These are phyloP conservation scores for Metahyphopichia silvanorum DNA, from an alignment of 805 yeast species.

Conservation along the genomic window DNA sequence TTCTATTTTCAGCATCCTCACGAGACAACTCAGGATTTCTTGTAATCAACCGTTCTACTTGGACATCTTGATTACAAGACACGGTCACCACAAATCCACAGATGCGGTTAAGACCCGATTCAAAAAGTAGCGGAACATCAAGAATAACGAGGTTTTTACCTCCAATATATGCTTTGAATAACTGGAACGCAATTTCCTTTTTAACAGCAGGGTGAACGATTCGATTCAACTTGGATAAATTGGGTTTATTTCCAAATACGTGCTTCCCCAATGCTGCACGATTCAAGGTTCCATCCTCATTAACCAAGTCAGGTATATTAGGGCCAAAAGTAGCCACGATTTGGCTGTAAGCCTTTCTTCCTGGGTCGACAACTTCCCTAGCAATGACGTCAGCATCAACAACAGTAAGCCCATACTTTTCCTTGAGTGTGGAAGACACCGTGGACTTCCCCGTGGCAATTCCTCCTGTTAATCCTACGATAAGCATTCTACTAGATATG, in stretches of 20 bases:
- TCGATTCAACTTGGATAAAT: conserved; percentile 58
- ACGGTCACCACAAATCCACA: conserved; percentile 76
- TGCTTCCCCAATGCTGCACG: conserved; percentile 72
- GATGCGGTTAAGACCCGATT: conserved; percentile 62
- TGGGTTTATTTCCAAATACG: conserved; percentile 68
- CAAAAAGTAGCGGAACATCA: conserved; percentile 90
- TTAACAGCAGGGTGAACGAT: conserved; percentile 89
- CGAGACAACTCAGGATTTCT: conserved; percentile 66
- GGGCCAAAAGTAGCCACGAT: conserved; percentile 60
- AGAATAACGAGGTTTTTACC: conserved; percentile 63
- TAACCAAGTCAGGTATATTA: conserved; percentile 49
- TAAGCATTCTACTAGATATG: conserved; percentile 52
- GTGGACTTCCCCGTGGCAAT: conserved; percentile 97
- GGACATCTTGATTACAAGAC: conserved; percentile 54
- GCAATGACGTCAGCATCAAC: conserved; percentile 94
- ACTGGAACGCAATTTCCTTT: conserved; percentile 56
- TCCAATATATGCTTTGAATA: conserved; percentile 54
- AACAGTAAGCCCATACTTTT: conserved; percentile 52
- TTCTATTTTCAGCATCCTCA: conserved; percentile 70
- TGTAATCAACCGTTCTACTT: conserved; percentile 56
- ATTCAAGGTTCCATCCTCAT: conserved; percentile 49
- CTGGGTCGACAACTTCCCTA: conserved; percentile 79
- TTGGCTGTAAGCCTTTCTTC: conserved; percentile 61
- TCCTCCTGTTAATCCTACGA: conserved; percentile 96
- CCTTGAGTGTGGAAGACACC: conserved; percentile 59